Percentiles rank a stretch among this genome's conserved stretches.
Conservation (phyloP, 2,329 filamentous ascomycete genomes). For the Aspergillus pseudoglaucus region DNA sequence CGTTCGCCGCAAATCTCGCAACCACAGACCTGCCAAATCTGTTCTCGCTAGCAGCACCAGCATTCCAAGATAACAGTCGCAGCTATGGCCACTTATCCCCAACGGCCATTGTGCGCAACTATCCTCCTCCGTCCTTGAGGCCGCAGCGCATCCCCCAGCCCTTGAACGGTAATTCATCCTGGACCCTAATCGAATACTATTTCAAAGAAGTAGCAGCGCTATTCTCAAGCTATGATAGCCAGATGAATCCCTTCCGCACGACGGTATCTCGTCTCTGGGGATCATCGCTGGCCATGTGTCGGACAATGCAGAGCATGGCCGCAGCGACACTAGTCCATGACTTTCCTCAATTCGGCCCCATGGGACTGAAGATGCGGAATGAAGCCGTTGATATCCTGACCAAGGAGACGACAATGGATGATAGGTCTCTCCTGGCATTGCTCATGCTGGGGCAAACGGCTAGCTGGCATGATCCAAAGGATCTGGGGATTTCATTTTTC, state of each 20-base stretch:
- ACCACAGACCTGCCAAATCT: slow-evolving; percentile 17
- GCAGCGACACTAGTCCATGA: slow-evolving; percentile 55
- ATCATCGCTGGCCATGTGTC: slow-evolving; percentile 53
- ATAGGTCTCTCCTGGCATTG: slow-evolving; percentile 51
- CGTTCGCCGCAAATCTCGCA: slow-evolving; percentile 12
- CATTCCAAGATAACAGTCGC: slow-evolving; percentile 7
- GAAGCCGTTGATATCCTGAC: slow-evolving; percentile 49
- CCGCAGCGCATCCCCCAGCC: slow-evolving; percentile 28
- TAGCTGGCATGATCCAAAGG: slow-evolving; percentile 53
- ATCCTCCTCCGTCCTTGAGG: slow-evolving; percentile 20
- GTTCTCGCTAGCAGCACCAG: slow-evolving; percentile 20
- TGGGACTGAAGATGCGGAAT: slow-evolving; percentile 46
- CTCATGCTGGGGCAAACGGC: slow-evolving; percentile 55
- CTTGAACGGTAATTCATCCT: slow-evolving; percentile 43
- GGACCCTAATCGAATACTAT: slow-evolving; percentile 56
- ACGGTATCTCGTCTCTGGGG: slow-evolving; percentile 54
- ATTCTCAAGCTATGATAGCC: slow-evolving; percentile 60
- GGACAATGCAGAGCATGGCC: slow-evolving; percentile 59
- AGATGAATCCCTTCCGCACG: slow-evolving; percentile 55
- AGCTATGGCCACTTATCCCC: slow-evolving; percentile 25
- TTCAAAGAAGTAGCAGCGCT: slow-evolving; percentile 57
- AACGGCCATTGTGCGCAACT: slow-evolving; percentile 27
- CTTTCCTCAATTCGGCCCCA: slow-evolving; percentile 47
- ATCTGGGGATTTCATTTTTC: slow-evolving; percentile 50
- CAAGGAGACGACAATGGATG: slow-evolving; percentile 42